phyloP scores from a whole-genome alignment of 1,139 yeast genomes.

The Pichia sp. region DNA sequence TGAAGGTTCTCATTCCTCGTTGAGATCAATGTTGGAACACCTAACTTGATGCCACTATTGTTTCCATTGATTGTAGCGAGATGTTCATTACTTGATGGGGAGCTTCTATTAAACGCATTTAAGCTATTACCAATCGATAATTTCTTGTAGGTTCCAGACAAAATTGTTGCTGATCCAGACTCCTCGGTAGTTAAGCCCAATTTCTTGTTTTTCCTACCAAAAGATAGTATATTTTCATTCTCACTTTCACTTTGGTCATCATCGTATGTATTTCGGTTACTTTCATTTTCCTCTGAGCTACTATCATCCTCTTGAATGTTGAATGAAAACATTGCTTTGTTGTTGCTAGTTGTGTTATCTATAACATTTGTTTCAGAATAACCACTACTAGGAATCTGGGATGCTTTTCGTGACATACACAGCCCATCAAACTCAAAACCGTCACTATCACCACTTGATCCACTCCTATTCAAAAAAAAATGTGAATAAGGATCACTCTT shows the following conservation, averaged over 20 bases:
- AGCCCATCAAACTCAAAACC: constrained; percentile 9
- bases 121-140: neutral
- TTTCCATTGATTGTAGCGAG: neutral
- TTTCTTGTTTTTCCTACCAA: constrained; percentile 7
- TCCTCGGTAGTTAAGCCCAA: neutral
- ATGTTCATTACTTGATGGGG: no score
- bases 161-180: constrained; percentile 1
- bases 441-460: constrained; percentile 4
- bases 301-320: neutral
- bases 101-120: neutral
- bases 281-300: neutral
- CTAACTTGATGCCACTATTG: constrained; percentile 3
- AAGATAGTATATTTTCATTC: constrained; percentile 9
- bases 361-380: neutral
- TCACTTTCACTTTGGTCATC: neutral
- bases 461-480: constrained; percentile 9
- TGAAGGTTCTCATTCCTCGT: constrained; percentile 8
- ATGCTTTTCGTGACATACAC: constrained; percentile 9
- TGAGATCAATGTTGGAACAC: constrained; percentile 11
- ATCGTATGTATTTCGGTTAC: no score
- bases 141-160: constrained; percentile 19
- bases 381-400: neutral
- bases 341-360: neutral
- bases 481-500: constrained; percentile 16
- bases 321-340: neutral